Base-by-base conservation (phyloP, 2,329 filamentous ascomycete species). In the Cytospora paraplurivora region DNA sequence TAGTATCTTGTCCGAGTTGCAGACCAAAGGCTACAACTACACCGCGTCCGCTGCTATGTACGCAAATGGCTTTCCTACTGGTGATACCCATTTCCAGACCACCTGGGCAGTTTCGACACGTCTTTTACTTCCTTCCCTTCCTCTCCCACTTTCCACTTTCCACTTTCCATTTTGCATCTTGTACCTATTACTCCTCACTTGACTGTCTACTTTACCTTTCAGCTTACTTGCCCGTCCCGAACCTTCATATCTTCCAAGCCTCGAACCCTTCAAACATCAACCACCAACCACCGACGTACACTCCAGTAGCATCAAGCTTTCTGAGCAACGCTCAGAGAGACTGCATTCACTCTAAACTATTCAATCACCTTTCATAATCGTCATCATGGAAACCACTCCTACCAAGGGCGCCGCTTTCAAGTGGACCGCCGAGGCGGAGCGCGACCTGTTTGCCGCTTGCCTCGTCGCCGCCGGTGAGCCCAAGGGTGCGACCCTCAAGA, bases 41-140 rank as follows among this genome's bases (percentile, higher is more conserved):
- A 75, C 74, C 3, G 71, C 76, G 34, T 72, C 71, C 34, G 79
- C 79, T 58, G 74, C 81, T 41, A 72, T 76, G 77, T 81, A 78
- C 60, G 70, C 62, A 17, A 57, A 56, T 62, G 61, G 32, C 62
- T 56, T 21, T 55, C n/a, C n/a, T 50, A 15, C 27, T 53, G 44
- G 3, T 7, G 56, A 34, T 33, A 41, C 54, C 53, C 32, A 33
- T 50, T 41, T 54, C n/a, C 15, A 58, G 56, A n/a, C 33, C 60
- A n/a, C n/a, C n/a, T n/a, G n/a, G n/a, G n/a, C n/a, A 34, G 11
- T 27, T 27, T 27, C 2, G 27, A 27, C 27, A 27, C 27, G 27
- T 3, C 4, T 27, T 21, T 21, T 50, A 49, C 35, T 58, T 62
- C 63, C 27, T 17, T 34, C 35, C 37, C 5, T 38, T 41, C 15